These are phyloP conservation scores for Delitschia confertaspora DNA, from an alignment of 495 filamentous ascomycete genomes.

Conservation along the genomic window DNA sequence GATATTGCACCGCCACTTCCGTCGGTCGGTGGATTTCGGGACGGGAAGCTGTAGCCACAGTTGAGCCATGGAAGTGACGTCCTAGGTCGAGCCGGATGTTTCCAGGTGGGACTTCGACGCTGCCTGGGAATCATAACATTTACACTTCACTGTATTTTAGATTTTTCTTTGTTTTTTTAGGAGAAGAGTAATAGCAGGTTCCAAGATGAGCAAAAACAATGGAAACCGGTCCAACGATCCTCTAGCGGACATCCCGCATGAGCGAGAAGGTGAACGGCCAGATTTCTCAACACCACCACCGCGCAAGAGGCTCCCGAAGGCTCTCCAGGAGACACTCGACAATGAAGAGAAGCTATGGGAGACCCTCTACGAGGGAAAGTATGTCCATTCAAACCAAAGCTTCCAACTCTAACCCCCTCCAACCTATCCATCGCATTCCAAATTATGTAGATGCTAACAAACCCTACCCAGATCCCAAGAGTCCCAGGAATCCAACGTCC, in stretches of 20 bases:
- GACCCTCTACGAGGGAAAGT: slow-evolving; percentile 71
- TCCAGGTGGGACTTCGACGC: too few species aligned
- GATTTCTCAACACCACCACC: slow-evolving; percentile 45
- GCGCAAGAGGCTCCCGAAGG: slow-evolving; percentile 54
- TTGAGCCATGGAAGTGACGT: not conserved
- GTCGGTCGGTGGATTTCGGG: not conserved
- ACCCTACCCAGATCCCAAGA: slow-evolving; percentile 57
- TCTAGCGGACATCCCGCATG: slow-evolving; percentile 31
- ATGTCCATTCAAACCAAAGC: slow-evolving; percentile 38
- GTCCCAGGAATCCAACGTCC: slow-evolving; percentile 72
- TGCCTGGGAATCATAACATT: too few species aligned
- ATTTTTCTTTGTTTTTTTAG: too few species aligned
- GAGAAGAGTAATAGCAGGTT: too few species aligned
- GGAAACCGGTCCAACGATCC: too few species aligned
- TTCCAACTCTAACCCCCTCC: too few species aligned
- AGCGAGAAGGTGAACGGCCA: slow-evolving; percentile 31
- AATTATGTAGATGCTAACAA: too few species aligned
- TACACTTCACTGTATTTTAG: too few species aligned
- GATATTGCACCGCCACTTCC: not conserved
- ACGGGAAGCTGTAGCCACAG: too few species aligned
- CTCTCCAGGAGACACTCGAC: slow-evolving; percentile 66
- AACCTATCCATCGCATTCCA: not conserved
- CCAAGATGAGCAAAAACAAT: too few species aligned
- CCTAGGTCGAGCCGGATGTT: too few species aligned
- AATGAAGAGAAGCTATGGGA: slow-evolving; percentile 71